These are phyloP conservation scores for Trichoderma asperelloides DNA, from an alignment of 495 filamentous ascomycete genomes.

Conservation along the genomic window DNA sequence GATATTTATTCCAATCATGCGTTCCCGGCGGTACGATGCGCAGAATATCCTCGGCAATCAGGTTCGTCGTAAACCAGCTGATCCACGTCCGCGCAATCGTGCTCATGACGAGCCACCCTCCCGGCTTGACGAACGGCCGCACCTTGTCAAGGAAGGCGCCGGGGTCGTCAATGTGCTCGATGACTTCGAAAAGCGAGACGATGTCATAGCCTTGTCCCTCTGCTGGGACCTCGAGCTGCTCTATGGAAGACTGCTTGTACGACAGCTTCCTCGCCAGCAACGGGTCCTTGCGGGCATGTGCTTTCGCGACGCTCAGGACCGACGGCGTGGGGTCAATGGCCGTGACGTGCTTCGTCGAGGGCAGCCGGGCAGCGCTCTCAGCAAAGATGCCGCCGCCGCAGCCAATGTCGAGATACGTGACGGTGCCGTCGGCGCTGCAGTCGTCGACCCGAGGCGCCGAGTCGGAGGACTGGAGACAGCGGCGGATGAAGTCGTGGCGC, in stretches of 20 bases:
- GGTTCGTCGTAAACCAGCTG: conserved; percentile 83
- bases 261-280: conserved; percentile 49
- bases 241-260: conserved; percentile 65
- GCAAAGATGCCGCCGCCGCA: conserved; percentile 97
- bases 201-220: conserved; percentile 53
- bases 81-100: conserved; percentile 85
- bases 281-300: conserved; percentile 62
- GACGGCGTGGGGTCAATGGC: conserved; percentile 76
- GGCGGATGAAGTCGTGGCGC: conserved; percentile 80
- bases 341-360: conserved; percentile 55
- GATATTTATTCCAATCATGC: conserved; percentile 92
- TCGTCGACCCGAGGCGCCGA: conserved; percentile 11
- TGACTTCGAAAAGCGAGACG: conserved; percentile 83
- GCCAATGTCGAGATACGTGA: conserved; percentile 83
- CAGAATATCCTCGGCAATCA: conserved; percentile 83
- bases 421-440: conserved; percentile 7
- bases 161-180: conserved; percentile 79
- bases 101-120: conserved; percentile 84
- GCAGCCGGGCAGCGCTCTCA: conserved; percentile 76
- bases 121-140: conserved; percentile 68
- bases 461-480: conserved; percentile 50
- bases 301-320: conserved; percentile 70
- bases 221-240: conserved; percentile 46
- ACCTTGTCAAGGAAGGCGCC: conserved; percentile 58
- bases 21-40: conserved; percentile 84